A percentile compares a stretch with the other conserved stretches of the same genome.
phyloP scores from a whole-genome alignment of 2,329 filamentous ascomycete genomes.

The Colletotrichum sp. region DNA sequence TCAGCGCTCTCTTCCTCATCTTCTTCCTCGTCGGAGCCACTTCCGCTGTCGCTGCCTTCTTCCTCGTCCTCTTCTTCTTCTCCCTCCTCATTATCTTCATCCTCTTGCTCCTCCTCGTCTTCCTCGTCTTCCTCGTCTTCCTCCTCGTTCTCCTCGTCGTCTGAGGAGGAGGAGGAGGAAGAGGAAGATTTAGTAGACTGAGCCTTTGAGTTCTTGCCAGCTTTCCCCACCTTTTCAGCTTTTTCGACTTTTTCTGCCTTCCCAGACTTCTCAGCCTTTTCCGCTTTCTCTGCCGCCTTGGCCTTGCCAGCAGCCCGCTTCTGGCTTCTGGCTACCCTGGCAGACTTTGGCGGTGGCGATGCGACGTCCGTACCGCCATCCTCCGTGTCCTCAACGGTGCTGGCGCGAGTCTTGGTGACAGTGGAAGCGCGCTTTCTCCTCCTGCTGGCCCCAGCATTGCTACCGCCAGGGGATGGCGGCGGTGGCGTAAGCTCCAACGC shows the following conservation, averaged over 20 bases:
- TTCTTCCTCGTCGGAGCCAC: conserved; percentile 10
- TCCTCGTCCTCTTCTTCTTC: conserved; percentile 27
- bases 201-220: conserved; percentile 32
- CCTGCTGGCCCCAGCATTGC: conserved; percentile 22
- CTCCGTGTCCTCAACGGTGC: conserved; percentile 60
- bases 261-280: conserved; percentile 33
- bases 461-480: conserved; percentile 17
- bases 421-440: conserved; percentile 52
- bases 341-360: conserved; percentile 42
- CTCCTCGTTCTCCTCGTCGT: conserved; percentile 24
- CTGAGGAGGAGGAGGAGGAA: conserved; percentile 21
- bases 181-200: conserved; percentile 36
- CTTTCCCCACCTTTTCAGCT: conserved; percentile 36
- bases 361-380: conserved; percentile 44
- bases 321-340: conserved; percentile 40
- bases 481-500: conserved; percentile 41
- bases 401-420: conserved; percentile 36
- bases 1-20: conserved; percentile 37
- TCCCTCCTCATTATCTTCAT: conserved; percentile 21
- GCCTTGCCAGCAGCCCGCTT: conserved; percentile 44
- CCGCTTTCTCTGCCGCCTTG: conserved; percentile 32
- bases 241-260: conserved; percentile 28
- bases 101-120: neutral
- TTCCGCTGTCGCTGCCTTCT: conserved; percentile 31
- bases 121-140: conserved; percentile 34